phyloP scores from a whole-genome alignment of 768 basidiomycete species.

The Rhizopogon vulgaris region DNA sequence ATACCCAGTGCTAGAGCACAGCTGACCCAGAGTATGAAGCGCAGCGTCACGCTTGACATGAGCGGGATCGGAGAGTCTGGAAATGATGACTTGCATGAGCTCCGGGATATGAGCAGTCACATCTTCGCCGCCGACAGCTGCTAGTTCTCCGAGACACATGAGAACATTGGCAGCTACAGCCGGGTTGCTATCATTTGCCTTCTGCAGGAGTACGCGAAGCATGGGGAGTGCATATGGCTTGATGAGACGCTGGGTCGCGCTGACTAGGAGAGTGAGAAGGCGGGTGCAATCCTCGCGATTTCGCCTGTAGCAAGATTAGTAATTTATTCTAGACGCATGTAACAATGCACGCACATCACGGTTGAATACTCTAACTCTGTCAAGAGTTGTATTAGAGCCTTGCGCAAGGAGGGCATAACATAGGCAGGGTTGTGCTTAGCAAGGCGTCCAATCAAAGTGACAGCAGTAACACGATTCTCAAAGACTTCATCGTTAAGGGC shows the following conservation, averaged over 20 bases:
- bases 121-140: constrained; percentile 91
- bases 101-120: constrained; percentile 76
- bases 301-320: constrained; percentile 41
- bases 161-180: constrained; percentile 89
- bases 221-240: constrained; percentile 95
- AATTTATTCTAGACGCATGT: not conserved
- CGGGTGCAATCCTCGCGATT: constrained; percentile 90
- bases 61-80: constrained; percentile 85
- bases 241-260: constrained; percentile 88
- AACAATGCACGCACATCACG: constrained; percentile 53
- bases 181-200: constrained; percentile 80
- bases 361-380: constrained; percentile 97
- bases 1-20: constrained; percentile 93
- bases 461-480: constrained; percentile 88
- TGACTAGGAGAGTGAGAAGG: constrained; percentile 81
- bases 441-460: constrained; percentile 85
- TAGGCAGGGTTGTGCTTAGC: constrained; percentile 96
- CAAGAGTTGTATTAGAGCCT: constrained; percentile 90
- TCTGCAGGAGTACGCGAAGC: constrained; percentile 85
- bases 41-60: constrained; percentile 90
- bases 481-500: constrained; percentile 97
- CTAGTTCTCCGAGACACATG: constrained; percentile 90
- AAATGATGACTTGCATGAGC: constrained; percentile 86
- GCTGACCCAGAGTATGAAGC: constrained; percentile 87
- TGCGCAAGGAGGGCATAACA: constrained; percentile 95